Conservation (phyloP, 768 basidiomycete genomes). For the Trichaptum fuscoviolaceum region DNA sequence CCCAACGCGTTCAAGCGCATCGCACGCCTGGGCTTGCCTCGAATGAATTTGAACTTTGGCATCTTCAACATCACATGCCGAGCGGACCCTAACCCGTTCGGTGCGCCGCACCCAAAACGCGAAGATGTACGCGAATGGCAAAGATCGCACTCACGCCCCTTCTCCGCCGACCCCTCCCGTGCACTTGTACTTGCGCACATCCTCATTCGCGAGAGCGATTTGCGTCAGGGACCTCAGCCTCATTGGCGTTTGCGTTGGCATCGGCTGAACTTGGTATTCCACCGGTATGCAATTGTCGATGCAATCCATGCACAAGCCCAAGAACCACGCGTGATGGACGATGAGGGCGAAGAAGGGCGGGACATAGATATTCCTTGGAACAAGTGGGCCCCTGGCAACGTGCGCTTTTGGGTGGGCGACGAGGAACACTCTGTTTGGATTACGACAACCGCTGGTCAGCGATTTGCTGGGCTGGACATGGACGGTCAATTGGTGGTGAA, state of each 20-base stretch:
- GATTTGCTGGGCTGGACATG: too few relatives aligned
- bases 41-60: slow-evolving; percentile 10
- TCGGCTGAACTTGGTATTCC: slow-evolving; percentile 20
- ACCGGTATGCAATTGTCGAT: slow-evolving; percentile 12
- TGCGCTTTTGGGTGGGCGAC: slow-evolving; percentile 23
- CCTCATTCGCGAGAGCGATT: slow-evolving; percentile 9
- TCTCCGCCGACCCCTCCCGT: slow-evolving; percentile 16
- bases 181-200: slow-evolving; percentile 23
- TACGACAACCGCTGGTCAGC: slow-evolving; percentile 14
- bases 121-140: neutral
- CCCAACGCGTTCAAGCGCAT: slow-evolving; percentile 5
- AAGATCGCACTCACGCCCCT: slow-evolving; percentile 12
- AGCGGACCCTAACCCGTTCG: slow-evolving; percentile 21
- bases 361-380: slow-evolving; percentile 14
- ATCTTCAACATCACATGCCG: slow-evolving; percentile 22
- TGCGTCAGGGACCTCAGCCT: neutral
- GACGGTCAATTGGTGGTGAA: too few relatives aligned
- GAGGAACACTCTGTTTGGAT: slow-evolving; percentile 23
- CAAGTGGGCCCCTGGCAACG: slow-evolving; percentile 19
- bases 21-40: slow-evolving; percentile 16
- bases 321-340: neutral
- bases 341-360: neutral
- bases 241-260: slow-evolving; percentile 14
- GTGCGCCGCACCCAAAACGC: neutral
- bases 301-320: slow-evolving; percentile 5